phyloP scores from a whole-genome alignment of 2,329 filamentous ascomycete species.

The Claviceps digitariae region DNA sequence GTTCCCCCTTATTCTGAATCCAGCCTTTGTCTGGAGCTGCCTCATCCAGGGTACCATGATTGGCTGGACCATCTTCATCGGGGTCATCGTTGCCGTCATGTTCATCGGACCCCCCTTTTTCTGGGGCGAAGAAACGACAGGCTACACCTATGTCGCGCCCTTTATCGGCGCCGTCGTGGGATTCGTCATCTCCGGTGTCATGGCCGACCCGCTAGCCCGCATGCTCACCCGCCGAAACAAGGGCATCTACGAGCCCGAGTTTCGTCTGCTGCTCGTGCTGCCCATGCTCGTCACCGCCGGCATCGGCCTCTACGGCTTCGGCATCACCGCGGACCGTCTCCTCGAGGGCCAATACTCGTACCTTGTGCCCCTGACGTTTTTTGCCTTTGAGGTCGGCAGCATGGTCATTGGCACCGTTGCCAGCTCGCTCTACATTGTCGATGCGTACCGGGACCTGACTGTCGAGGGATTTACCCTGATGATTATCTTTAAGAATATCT shows the following conservation, averaged over 20 bases:
- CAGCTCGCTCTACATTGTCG: constrained; percentile 77
- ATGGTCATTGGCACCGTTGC: constrained; percentile 89
- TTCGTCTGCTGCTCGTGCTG: constrained; percentile 68
- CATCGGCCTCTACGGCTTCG: constrained; percentile 74
- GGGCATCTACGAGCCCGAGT: constrained; percentile 85
- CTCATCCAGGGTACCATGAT: constrained; percentile 83
- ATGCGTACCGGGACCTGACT: constrained; percentile 76
- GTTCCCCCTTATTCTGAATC: constrained; percentile 71
- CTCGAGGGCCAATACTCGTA: constrained; percentile 46
- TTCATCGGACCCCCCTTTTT: constrained; percentile 71
- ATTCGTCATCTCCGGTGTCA: constrained; percentile 57
- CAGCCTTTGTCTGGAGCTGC: constrained; percentile 66
- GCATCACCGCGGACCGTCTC: constrained; percentile 54
- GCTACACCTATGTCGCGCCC: constrained; percentile 76
- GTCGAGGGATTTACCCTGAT: constrained; percentile 84
- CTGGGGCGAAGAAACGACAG: constrained; percentile 68
- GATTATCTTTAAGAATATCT: constrained; percentile 90
- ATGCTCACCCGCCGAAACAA: constrained; percentile 59
- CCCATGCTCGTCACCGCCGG: constrained; percentile 69
- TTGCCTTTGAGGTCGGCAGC: constrained; percentile 69
- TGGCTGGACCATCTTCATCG: constrained; percentile 91
- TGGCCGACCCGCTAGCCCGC: constrained; percentile 61
- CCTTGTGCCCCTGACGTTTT: constrained; percentile 66
- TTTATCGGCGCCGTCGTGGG: constrained; percentile 74
- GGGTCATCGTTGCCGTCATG: constrained; percentile 67